Conservation (phyloP, 768 basidiomycete species). For the Boletus rex-veris region DNA sequence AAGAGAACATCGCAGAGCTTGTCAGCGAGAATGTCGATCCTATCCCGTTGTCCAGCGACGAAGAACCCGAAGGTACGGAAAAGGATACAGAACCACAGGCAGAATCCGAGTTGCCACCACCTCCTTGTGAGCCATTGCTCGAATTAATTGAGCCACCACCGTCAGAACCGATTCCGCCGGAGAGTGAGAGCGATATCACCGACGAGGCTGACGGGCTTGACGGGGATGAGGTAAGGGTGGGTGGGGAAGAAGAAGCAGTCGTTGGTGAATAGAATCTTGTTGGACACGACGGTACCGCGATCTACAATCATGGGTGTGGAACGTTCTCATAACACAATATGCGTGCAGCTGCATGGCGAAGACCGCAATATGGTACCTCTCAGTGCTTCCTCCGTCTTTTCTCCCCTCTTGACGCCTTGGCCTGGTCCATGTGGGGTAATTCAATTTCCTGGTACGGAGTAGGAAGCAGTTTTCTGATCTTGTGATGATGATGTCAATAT, state of each 20-base stretch:
- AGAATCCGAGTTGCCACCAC: conserved; percentile 6
- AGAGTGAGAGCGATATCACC: conserved; percentile 35
- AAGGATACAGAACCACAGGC: neutral
- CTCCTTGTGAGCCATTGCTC: conserved; percentile 9
- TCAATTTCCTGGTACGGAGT: neutral
- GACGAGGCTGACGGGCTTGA: conserved; percentile 25
- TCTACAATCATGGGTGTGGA: neutral
- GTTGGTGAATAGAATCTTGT: conserved; percentile 3
- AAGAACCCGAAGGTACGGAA: neutral
- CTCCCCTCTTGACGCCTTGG: conserved; percentile 5
- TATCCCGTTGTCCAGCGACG: neutral
- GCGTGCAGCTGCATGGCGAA: conserved; percentile 15
- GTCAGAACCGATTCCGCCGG: conserved; percentile 32
- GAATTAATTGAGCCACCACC: conserved; percentile 31
- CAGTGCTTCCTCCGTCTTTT: conserved; percentile 16
- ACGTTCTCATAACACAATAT: neutral
- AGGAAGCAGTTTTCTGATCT: neutral
- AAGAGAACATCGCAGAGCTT: neutral
- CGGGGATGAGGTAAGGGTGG: conserved; percentile 17
- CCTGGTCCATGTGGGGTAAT: neutral
- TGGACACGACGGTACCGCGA: conserved; percentile 20
- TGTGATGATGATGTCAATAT: neutral
- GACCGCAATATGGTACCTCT: neutral
- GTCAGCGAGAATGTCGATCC: conserved; percentile 7
- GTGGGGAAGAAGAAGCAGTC: conserved; percentile 15